Evolutionary conservation across 192 early-diverging fungal genomes (phyloP), one percentile per base, ranked within the genome.

Genomic region (Entomortierella chlamydospora): DNA sequence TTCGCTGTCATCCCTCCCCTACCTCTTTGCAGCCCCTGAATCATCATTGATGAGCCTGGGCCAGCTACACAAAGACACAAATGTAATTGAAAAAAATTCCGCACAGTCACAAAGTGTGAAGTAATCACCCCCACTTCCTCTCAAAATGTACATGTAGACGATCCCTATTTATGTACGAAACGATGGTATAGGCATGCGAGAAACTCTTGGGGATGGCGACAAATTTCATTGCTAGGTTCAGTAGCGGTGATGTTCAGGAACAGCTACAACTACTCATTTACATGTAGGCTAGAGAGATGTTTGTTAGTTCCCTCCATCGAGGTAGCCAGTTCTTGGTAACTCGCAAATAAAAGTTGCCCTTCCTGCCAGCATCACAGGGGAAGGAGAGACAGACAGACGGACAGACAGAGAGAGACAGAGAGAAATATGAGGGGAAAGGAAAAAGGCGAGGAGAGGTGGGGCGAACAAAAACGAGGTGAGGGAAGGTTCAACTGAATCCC

Each of bases 1-100:
- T 20, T 20, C 39, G 7, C 15, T 47, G 15, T 15, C 12, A 5
- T 47, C 45, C 15, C 30, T 26, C 23, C 30, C 52, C 52, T 56
- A 42, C 52, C n/a, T 65, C 33, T 20, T 47, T 47, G 45, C 15
- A 20, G 66, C 57, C 66, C 66, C 55, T 59, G 56, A 59, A 57
- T 49, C 43, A 47, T 37, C n/a, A n/a, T n/a, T 68, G 31, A 15
- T 34, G n/a, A 68, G 57, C 30, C 56, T 51, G 54, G 37, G 26
- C 39, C 59, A 45, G 45, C 39, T n/a, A n/a, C n/a, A n/a, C n/a
- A n/a, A 47, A 13, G 20, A 13, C 18, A 17, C 34, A 26, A 20
- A 55, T 31, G 25, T 18, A 18, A 56, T 30, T 47, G 28, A 9
- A 47, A 56, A 43, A 37, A 10, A 54, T 54, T 54, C 23, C 52